Evolutionary conservation across 495 filamentous ascomycete species (phyloP).

Genomic region (Chaetomium fimeti): DNA sequence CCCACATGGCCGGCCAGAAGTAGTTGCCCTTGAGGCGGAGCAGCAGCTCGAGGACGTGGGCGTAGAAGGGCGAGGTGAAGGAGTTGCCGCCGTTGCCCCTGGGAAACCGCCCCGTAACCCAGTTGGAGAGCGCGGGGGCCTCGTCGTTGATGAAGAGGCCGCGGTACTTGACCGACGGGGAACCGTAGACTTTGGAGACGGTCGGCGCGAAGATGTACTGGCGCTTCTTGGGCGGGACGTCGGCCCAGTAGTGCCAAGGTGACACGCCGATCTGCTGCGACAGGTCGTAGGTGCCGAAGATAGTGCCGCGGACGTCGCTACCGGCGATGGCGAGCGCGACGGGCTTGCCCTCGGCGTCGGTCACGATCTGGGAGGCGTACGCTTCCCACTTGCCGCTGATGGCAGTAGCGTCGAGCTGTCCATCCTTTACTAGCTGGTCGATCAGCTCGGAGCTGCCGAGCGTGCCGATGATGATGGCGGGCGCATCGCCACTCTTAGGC

Average conservation of each 20-base stretch:
- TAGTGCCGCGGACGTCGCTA: neutral
- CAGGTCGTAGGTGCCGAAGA: conserved; percentile 3
- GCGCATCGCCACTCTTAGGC: conserved; percentile 27
- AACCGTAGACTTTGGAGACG: neutral
- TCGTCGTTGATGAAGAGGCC: conserved; percentile 6
- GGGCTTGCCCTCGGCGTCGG: neutral
- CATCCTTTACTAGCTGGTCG: conserved; percentile 35
- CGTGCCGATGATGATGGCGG: conserved; percentile 53
- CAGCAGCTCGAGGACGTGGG: neutral
- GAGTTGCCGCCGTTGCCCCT: neutral
- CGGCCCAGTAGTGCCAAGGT: conserved; percentile 1
- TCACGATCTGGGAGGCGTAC: neutral
- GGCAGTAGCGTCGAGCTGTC: neutral
- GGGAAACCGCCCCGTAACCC: neutral
- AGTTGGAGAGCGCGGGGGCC: neutral
- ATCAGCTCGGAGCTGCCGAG: conserved; percentile 50
- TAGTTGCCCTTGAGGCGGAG: conserved; percentile 5
- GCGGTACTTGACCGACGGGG: neutral
- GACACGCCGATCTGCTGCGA: conserved; percentile 1
- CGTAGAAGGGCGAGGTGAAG: neutral
- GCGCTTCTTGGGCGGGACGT: neutral
- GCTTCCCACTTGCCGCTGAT: neutral
- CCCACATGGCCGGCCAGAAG: conserved; percentile 6
- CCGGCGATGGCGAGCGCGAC: neutral
- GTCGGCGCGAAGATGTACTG: neutral